Conservation (phyloP, 2,329 filamentous ascomycete species). For the Cladosporium sp. region DNA sequence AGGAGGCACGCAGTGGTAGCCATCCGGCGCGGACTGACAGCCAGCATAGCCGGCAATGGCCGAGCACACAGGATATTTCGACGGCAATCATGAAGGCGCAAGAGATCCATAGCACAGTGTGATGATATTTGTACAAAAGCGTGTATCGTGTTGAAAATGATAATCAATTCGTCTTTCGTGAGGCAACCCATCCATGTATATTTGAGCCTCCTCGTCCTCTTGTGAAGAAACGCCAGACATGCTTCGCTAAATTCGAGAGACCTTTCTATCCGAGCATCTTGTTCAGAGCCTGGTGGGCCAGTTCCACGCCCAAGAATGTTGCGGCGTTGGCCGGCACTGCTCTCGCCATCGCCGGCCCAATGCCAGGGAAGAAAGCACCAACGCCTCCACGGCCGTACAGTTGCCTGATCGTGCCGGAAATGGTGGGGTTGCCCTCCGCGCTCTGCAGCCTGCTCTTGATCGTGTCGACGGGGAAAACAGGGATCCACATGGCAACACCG, state of each 20-base stretch:
- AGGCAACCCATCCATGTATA: no score
- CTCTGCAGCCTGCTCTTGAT: constrained; percentile 93
- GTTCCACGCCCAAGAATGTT: constrained; percentile 81
- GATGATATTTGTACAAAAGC: background rate
- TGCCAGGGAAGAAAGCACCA: constrained; percentile 94
- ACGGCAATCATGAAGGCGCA: background rate
- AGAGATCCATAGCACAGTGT: background rate
- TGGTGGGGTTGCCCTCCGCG: constrained; percentile 74
- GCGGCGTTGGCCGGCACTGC: constrained; percentile 95
- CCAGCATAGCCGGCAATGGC: background rate
- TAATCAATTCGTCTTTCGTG: no score
- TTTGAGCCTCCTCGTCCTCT: no score
- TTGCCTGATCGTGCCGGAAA: constrained; percentile 71
- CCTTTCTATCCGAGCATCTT: constrained; percentile 53
- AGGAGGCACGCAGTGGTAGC: background rate
- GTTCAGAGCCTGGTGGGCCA: constrained; percentile 77
- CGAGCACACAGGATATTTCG: background rate
- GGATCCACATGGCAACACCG: constrained; percentile 98
- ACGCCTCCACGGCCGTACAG: constrained; percentile 78
- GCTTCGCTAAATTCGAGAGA: background rate
- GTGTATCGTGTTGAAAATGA: no score
- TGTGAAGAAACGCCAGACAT: no score
- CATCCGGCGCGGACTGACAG: background rate
- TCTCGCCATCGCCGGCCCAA: constrained; percentile 84
- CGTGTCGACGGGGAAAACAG: constrained; percentile 95